Base-by-base conservation (phyloP, 2,329 filamentous ascomycete genomes). In the Emericellopsis atlantica region DNA sequence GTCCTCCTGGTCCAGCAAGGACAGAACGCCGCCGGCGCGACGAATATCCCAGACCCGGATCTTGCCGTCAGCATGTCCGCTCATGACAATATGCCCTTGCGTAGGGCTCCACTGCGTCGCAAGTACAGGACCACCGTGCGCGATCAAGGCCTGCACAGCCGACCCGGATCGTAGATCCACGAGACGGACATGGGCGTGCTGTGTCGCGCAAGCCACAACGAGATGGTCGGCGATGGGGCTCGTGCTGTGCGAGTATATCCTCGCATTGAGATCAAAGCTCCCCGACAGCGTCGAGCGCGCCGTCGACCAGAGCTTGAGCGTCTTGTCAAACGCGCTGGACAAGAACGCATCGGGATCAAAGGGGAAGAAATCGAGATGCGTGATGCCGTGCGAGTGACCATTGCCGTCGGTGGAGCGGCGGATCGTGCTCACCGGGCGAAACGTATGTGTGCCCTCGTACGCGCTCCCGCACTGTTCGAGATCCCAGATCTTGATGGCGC, bases 21-120 rank as follows among this genome's bases (percentile, higher is more conserved):
- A 86, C 26, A 96, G 67, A 16, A 82, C 76, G 6, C 80, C 81
- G 16, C 82, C 81, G 24, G 85, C 84, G 26, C 84, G 79, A 4
- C 90, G 74, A 22, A 95, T 75, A 56, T 96, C 90, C 81, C 90
- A 96, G 31, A 95, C 67, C 18, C 88, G 76, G 3, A 89, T 78
- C 9, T 78, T 81, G 16, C 89, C 89, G 54, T 96, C 89, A 1
- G 80, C 76, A n/a, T 86, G 84, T 1, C 85, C 87, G 39, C 84
- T 90, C 9, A 83, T 85, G 3, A 96, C 72, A 4, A 93, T 67
- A 53, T 95, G 76, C 37, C 89, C 84, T 37, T 81, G 70, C 5
- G 76, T 74, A 0, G 89, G 89, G 43, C 85, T 90, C 92, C 92
- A 96, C 4, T 79, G 72, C 1, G 84, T 69, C 0, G 80, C 74